These are phyloP conservation scores for Cryptococcus neoformans DNA, from an alignment of 1,284 basidiomycete species.

Conservation along the genomic window DNA sequence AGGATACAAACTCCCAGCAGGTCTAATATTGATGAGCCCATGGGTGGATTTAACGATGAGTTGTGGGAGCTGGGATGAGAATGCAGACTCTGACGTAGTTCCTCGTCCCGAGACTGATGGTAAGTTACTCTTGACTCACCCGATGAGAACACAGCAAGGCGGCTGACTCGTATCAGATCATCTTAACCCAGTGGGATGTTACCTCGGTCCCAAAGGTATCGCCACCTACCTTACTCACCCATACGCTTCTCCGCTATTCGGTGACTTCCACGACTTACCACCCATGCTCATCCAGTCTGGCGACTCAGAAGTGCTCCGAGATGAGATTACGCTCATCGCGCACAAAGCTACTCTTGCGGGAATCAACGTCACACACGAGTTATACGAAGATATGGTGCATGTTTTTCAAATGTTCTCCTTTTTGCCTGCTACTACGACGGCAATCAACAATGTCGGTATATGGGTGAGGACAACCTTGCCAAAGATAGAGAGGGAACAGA, in stretches of 20 bases:
- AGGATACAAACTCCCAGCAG: slow-evolving; percentile 71
- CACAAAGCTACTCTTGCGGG: slow-evolving; percentile 89
- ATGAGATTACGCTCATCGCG: slow-evolving; percentile 88
- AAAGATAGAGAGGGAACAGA: slow-evolving; percentile 47
- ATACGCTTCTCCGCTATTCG: slow-evolving; percentile 95
- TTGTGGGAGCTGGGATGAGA: slow-evolving; percentile 96
- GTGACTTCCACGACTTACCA: slow-evolving; percentile 79
- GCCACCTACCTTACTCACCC: slow-evolving; percentile 87
- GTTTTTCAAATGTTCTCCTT: slow-evolving; percentile 90
- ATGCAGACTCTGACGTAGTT: slow-evolving; percentile 76
- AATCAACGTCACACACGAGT: slow-evolving; percentile 83
- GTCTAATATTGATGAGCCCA: slow-evolving; percentile 81
- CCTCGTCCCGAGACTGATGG: slow-evolving; percentile 65
- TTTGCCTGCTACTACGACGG: slow-evolving; percentile 65
- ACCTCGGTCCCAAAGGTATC: slow-evolving; percentile 78
- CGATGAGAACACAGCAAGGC: neutral
- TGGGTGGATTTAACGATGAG: slow-evolving; percentile 97
- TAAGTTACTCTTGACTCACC: slow-evolving; percentile 13
- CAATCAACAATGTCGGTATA: slow-evolving; percentile 61
- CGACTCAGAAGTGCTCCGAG: slow-evolving; percentile 88
- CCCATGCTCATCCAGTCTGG: slow-evolving; percentile 91
- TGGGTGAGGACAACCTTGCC: slow-evolving; percentile 66
- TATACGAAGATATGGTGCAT: slow-evolving; percentile 90
- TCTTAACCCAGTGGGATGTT: slow-evolving; percentile 88
- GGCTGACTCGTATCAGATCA: slow-evolving; percentile 56